Evolutionary conservation across 148 eudicot genomes (phyloP), one percentile per base, ranked within the genome.

Genomic region (Amaranthus cruentus): DNA sequence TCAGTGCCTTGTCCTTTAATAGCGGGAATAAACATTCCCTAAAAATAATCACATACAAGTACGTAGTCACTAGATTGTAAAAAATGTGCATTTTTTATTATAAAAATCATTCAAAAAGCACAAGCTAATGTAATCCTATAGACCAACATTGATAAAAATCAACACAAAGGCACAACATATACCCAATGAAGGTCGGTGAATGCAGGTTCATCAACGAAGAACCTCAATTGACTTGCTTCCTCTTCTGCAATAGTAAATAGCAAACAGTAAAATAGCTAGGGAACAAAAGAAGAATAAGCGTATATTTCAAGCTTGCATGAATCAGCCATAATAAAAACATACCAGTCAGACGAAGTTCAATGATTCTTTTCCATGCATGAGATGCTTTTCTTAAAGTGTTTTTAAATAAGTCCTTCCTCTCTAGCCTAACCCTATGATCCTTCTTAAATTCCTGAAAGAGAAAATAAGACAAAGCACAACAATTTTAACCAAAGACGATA

Each of bases 21-120:
- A 57, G 92, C 91, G 79, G 97, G 99, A 66, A 95, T 42, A 83
- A 95, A 92, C 99, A 95, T 92, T 67, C 99, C 97, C 98, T 94
- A 62, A 7, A 15, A 65, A 62, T n/a, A 67, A 73, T 43, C 68
- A 63, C 43, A 38, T 12, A 21, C 11, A 9, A 53, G 57, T 59
- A 46, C 9, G 57, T 8, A 72, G 62, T 64, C 52, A 69, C 6
- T 62, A 61, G 0, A 4, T 51, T 11, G 42, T 47, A 54, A 63
- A 21, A 64, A 18, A 59, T 1, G 4, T 42, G 70, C 7, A 70
- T 53, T 42, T 3, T 28, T 52, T 47, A 55, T 11, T 55, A 3
- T 3, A 59, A 63, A 47, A 3, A 60, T 38, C 2, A 11, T 44
- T 46, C 6, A 13, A 28, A 69, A 65, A n/a, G 6, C 43, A 60